Evolutionary conservation across 73 alveolate genomes (phyloP).

Genomic region (Stentor coeruleus): DNA sequence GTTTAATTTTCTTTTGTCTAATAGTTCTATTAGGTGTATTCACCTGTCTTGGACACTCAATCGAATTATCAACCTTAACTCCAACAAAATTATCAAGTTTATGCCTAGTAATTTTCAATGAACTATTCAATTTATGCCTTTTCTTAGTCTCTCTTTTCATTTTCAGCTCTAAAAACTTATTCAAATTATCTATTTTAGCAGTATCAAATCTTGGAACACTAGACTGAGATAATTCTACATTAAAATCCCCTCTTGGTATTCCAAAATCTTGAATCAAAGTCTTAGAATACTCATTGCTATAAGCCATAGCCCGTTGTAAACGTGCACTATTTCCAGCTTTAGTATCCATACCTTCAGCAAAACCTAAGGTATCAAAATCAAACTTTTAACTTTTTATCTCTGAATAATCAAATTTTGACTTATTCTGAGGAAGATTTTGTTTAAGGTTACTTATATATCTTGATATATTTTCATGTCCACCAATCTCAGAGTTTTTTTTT

Average conservation of each 20-base stretch:
- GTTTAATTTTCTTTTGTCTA: neutral
- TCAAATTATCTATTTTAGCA: neutral
- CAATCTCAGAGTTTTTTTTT: neutral
- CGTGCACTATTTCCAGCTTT: conserved; percentile 1
- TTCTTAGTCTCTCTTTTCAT: neutral
- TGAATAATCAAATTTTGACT: neutral
- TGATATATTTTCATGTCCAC: neutral
- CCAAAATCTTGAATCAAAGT: neutral
- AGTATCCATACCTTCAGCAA: neutral
- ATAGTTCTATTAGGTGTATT: neutral
- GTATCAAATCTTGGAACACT: conserved; percentile 5
- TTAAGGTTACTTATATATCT: neutral
- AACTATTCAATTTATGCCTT: no score
- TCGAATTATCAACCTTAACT: no score
- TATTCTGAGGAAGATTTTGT: neutral
- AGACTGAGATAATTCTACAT: neutral
- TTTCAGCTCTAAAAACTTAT: neutral
- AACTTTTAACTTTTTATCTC: neutral
- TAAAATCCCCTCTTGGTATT: conserved; percentile 8
- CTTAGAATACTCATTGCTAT: neutral
- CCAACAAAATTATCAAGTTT: no score
- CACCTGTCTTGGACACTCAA: no score
- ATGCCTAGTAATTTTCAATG: no score
- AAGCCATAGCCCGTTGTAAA: neutral
- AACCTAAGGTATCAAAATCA: neutral